A percentile compares a stretch with the other conserved stretches of the same genome.
Conservation (phyloP, 257 asterid species). For the Solanum acaule region DNA sequence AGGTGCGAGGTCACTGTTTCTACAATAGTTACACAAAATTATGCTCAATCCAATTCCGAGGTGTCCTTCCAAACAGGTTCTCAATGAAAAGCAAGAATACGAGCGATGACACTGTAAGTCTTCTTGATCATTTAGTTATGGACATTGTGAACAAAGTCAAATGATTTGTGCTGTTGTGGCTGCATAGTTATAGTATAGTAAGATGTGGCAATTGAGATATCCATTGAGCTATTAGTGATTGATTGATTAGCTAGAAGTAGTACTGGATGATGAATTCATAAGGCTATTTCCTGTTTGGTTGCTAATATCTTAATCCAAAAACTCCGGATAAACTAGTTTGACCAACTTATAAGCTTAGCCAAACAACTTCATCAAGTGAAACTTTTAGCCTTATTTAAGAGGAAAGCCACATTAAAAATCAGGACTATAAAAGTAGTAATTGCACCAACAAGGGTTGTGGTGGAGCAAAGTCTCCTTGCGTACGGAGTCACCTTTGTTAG, state of each 20-base stretch:
- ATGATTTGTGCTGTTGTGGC: not conserved
- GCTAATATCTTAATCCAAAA: not conserved
- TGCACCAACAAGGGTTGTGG: no score
- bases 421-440: not conserved
- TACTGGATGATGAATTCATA: not conserved
- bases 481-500: no score
- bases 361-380: not conserved
- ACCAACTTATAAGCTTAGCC: not conserved
- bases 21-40: not conserved
- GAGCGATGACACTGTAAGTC: not conserved
- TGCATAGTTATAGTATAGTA: not conserved
- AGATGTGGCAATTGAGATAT: not conserved
- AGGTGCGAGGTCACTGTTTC: conserved; percentile 29
- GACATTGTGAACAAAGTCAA: not conserved
- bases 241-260: not conserved
- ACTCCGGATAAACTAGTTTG: not conserved
- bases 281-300: not conserved
- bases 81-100: not conserved
- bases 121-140: not conserved
- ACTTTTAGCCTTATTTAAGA: not conserved
- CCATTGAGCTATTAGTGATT: not conserved
- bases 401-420: no score
- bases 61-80: not conserved
- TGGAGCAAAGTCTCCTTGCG: no score
- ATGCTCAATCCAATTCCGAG: not conserved